Evolutionary conservation across 106 monocot genomes (phyloP).

Genomic region (Agapanthus africanus): DNA sequence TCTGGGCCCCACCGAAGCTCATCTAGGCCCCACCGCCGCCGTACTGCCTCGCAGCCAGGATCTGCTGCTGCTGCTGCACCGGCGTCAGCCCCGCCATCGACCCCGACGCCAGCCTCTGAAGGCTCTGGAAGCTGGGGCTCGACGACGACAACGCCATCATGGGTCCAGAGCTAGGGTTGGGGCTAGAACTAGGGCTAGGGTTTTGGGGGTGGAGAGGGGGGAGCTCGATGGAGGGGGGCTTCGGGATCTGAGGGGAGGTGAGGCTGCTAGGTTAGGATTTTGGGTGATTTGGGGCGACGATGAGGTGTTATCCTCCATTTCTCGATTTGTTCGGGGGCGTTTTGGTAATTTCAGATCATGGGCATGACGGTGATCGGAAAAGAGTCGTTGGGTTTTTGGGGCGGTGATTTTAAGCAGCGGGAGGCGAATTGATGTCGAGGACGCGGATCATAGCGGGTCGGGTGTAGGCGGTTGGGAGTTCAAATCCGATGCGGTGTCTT

Average conservation of each 20-base stretch:
- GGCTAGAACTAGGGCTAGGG: constrained; percentile 12
- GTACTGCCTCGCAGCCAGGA: constrained; percentile 2
- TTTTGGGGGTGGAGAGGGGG: constrained; percentile 32
- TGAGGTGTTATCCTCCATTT: constrained; percentile 10
- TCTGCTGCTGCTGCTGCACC: constrained; percentile 10
- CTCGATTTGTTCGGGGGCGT: no score
- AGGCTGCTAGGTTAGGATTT: constrained; percentile 31
- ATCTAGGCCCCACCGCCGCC: constrained; percentile 9
- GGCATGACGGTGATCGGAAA: no score
- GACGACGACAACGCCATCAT: constrained; percentile 14
- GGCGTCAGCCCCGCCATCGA: constrained; percentile 33
- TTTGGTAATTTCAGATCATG: no score
- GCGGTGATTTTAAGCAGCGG: no score
- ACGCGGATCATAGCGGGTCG: no score
- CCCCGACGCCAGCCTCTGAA: constrained; percentile 40
- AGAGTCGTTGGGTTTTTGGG: no score
- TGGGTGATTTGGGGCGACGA: constrained; percentile 53
- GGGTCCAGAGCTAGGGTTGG: constrained; percentile 6
- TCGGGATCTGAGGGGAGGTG: constrained; percentile 34
- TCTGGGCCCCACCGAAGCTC: constrained; percentile 25
- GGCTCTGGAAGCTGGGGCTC: constrained; percentile 12
- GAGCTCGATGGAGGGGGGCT: constrained; percentile 11
- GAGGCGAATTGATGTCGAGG: no score
- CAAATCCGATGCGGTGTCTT: no score
- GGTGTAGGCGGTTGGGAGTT: no score